Percentiles rank a stretch among this genome's conserved stretches.
These are phyloP conservation scores for Skeletonema tropicum DNA, from an alignment of 108 stramenopile genomes.

Conservation along the genomic window DNA sequence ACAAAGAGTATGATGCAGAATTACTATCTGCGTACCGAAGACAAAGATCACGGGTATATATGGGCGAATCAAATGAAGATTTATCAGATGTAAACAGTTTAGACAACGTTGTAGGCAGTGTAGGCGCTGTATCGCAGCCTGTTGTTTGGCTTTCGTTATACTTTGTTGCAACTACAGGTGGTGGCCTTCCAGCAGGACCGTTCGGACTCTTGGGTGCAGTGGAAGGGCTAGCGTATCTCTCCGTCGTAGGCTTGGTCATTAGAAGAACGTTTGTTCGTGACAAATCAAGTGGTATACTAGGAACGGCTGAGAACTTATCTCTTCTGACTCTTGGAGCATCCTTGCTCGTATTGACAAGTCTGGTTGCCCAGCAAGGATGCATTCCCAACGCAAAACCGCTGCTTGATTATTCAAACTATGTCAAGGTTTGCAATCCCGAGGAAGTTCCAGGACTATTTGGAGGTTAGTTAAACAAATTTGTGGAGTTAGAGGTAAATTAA, in stretches of 20 bases:
- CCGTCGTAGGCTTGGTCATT: conserved; percentile 35
- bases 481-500: not conserved
- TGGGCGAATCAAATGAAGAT: not conserved
- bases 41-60: not conserved
- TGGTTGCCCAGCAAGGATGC: conserved; percentile 43
- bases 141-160: conserved; percentile 50
- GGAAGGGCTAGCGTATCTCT: conserved; percentile 55
- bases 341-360: conserved; percentile 20
- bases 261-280: not conserved
- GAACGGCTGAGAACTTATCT: conserved; percentile 16
- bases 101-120: not conserved
- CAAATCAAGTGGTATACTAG: not conserved
- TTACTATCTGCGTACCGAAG: no score
- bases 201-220: conserved; percentile 53
- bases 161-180: conserved; percentile 54
- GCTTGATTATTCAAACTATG: conserved; percentile 41
- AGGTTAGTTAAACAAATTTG: not conserved
- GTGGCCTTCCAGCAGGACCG: conserved; percentile 59
- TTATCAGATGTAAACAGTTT: not conserved
- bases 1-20: no score
- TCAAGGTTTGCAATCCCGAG: no score
- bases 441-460: no score
- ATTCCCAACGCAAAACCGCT: conserved; percentile 52
- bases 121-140: conserved; percentile 24
- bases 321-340: conserved; percentile 20